Base-by-base conservation (phyloP, 2,329 filamentous ascomycete species). In the Malbranchea zuffiana region DNA sequence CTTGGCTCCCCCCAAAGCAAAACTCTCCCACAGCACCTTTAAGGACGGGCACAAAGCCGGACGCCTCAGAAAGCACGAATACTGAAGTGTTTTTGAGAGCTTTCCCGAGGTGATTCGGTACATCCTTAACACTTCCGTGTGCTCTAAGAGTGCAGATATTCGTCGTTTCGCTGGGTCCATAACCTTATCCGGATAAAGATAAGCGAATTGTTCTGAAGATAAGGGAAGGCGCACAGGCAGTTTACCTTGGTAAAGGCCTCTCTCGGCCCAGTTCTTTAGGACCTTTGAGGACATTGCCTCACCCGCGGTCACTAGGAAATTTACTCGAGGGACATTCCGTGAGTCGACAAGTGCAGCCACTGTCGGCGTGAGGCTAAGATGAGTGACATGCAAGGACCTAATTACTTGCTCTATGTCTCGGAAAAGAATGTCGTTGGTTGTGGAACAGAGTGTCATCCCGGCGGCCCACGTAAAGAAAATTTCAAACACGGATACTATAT, bases 1-100 rank as follows among this genome's bases (percentile, higher is more conserved):
- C 75, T 58, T 94, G 86, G 32, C 82, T 74, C 7, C 86, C 87
- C 10, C 84, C 85, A 54, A 93, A 90, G 50, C 82, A 92, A 5
- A 93, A 67, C 54, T 94, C 86, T 7, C 87, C 87, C 11, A 84
- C 65, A 44, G 75, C 80, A 3, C 85, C 84, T 5, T 72, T 55
- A 0, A 83, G 83, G 0, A 86, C 61, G 1, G 75, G 50, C 0
- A 69, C 56, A 3, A 76, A 67, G 0, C 51, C 51, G 2, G 60
- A 52, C 3, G 60, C 59, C 2, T 53, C 47, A 11, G 54, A 52
- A 11, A 81, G 54, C 1, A 92, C 74, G 41, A 85, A 75, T 0
- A 74, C 70, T 0, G 83, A 90, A 0, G 82, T 92, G 43, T 88
- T 93, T 6, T 68, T 61, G 18, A 94, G 74, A 0, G 77, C 71